phyloP scores from a whole-genome alignment of 768 basidiomycete genomes.

The Amanita fuliginea region DNA sequence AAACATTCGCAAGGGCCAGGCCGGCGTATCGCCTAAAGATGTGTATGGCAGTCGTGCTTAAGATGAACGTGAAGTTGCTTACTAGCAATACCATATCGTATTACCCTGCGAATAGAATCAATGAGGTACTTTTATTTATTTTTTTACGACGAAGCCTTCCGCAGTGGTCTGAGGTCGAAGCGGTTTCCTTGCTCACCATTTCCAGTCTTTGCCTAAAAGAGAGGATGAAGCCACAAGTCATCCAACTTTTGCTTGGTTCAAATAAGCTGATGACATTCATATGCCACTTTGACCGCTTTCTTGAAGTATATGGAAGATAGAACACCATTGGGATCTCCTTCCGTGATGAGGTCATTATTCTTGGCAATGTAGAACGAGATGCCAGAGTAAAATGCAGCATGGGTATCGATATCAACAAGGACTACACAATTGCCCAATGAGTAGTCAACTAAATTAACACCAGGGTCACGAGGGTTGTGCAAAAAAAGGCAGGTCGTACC shows the following conservation, averaged over 20 bases:
- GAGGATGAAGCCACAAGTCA: background rate
- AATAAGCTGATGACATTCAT: background rate
- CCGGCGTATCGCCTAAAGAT: constrained; percentile 65
- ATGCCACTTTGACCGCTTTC: constrained; percentile 2
- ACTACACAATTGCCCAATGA: background rate
- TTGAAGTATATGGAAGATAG: background rate
- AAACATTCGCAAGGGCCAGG: constrained; percentile 76
- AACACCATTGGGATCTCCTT: background rate
- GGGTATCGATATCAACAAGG: background rate
- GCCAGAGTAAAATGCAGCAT: background rate
- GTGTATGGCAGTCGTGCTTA: constrained; percentile 63
- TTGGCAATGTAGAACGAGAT: constrained; percentile 2
- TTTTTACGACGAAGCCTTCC: background rate
- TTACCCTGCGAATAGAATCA: background rate
- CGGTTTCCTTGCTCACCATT: background rate
- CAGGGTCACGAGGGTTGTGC: background rate
- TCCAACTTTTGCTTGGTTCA: background rate
- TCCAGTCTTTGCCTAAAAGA: too few species aligned
- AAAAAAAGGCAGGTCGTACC: background rate
- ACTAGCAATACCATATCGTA: background rate
- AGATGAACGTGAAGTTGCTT: background rate
- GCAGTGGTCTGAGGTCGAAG: too few species aligned
- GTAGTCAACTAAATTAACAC: background rate
- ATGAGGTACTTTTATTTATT: background rate
- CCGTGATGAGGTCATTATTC: background rate